Base-by-base conservation (phyloP, 495 filamentous ascomycete species). In the Thermothielavioides terrestris region DNA sequence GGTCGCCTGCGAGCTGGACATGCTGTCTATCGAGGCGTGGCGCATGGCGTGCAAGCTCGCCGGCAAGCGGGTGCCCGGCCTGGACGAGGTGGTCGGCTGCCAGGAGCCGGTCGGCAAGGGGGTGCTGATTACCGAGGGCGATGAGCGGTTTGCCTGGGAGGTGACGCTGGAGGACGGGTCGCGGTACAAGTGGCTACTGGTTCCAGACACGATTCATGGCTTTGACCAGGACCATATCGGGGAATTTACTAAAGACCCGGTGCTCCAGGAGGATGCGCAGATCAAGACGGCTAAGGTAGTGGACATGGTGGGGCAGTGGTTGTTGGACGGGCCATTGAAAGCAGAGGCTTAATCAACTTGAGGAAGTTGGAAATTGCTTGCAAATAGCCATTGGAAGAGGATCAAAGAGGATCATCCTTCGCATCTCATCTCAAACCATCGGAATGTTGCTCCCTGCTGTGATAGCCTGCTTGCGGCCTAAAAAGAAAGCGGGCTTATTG, bases 1-100 rank as follows among this genome's bases (percentile, higher is more conserved):
- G 68, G 50, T 83, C 62, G 54, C 69, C 61, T 59, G 67, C 67
- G 70, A 83, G 74, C 27, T 79, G 61, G 56, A 83, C 27, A 58
- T 68, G 49, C 53, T 72, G 18, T 62, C 57, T 2, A 34, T 52
- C 4, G 68, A 67, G 49, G 56, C 52, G 18, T 70, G 64, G 68
- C 42, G 57, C 21, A 57, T 73, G 51, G 65, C 62, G 20, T 64
- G 50, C 26, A 61, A 57, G 40, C 21, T 70, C 4, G 62, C 66
- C 4, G 61, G 61, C 0, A 50, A 32, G 23, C 18, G 31, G 50
- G 49, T 60, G 9, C 58, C 60, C 12, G 42, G 14, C 0, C 10
- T 53, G 14, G 61, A 72, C 38, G 66, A 71, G 49, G 41, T 60
- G 41, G 70, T 65, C 49, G 57, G 55, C 27, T 63, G 60, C 34